These are phyloP conservation scores for Neopestalotiopsis rosae DNA, from an alignment of 2,329 filamentous ascomycete genomes.

Conservation along the genomic window DNA sequence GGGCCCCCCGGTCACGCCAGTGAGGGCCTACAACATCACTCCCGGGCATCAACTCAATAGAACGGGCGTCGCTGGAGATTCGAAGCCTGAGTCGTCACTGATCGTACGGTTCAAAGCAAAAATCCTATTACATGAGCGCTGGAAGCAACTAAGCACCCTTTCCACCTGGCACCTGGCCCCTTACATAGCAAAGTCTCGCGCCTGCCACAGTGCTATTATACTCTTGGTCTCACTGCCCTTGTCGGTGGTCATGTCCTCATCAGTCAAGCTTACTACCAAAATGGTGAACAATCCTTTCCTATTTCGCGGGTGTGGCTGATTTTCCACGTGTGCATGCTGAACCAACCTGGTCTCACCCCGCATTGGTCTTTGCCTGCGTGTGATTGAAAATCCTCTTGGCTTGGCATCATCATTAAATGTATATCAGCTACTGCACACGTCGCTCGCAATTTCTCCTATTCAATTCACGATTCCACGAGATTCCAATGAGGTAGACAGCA, in stretches of 20 bases:
- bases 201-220: too few species aligned
- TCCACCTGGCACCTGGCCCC: too few species aligned
- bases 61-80: background rate
- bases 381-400: background rate
- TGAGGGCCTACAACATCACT: background rate
- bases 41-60: background rate
- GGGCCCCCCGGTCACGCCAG: background rate
- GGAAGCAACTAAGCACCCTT: too few species aligned
- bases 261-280: background rate
- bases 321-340: background rate
- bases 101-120: too few species aligned
- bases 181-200: background rate
- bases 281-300: background rate
- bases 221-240: background rate
- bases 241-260: background rate
- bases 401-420: background rate
- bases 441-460: too few species aligned
- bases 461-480: too few species aligned
- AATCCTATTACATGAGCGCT: too few species aligned
- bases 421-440: background rate
- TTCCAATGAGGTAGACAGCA: too few species aligned
- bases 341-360: background rate
- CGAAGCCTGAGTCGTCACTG: too few species aligned
- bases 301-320: background rate
- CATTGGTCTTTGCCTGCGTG: background rate